Base-by-base conservation (phyloP, 495 filamentous ascomycete genomes). In the Lasiosphaeria miniovina region DNA sequence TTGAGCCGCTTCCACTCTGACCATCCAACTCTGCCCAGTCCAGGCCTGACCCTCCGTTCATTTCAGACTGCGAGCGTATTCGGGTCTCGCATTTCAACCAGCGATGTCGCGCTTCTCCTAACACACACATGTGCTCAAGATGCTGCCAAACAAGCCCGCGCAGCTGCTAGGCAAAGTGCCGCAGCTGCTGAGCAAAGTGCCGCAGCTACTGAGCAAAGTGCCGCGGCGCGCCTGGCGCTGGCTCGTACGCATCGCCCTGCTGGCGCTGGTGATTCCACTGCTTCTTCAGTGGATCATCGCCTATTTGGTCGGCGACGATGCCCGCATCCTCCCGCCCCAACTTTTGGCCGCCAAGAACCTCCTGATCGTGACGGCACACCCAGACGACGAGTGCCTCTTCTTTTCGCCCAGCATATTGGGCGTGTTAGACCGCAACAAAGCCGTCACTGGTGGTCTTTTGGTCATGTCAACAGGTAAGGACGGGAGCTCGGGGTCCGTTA, bases 351-450 rank as follows among this genome's bases (percentile, higher is more conserved):
- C 75, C 50, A 70, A 67, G 45, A 77, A 73, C 59, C 64, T 75
- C 1, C 52, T 77, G 40, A 62, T 77, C 58, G 70, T 77, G 15
- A 75, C 72, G 38, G 75, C 75, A 1, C 75, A 77, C 61, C 75
- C 75, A 5, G 75, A 77, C 62, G 75, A 77, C 50, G 75, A 77
- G 58, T 76, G 74, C 43, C 65, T 77, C 12, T 77, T 77, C 57
- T 77, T 77, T 54, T 52, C 71, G 2, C 75, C 75, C 10, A 75
- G 67, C 65, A 74, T 76, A 8, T 46, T 77, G 35, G 68, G 73
- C n/a, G 60, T 72, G n/a, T 64, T 75, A 24, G 69, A 71, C 52
- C 49, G 71, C n/a, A 75, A 72, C 46, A 63, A 40, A 9, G 56
- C 51, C 10, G 61, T 68, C 11, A 70, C 57, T 7, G 73, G 74